Evolutionary conservation across 2,329 filamentous ascomycete genomes (phyloP).

Genomic region (Ophiosphaerella herpotricha): DNA sequence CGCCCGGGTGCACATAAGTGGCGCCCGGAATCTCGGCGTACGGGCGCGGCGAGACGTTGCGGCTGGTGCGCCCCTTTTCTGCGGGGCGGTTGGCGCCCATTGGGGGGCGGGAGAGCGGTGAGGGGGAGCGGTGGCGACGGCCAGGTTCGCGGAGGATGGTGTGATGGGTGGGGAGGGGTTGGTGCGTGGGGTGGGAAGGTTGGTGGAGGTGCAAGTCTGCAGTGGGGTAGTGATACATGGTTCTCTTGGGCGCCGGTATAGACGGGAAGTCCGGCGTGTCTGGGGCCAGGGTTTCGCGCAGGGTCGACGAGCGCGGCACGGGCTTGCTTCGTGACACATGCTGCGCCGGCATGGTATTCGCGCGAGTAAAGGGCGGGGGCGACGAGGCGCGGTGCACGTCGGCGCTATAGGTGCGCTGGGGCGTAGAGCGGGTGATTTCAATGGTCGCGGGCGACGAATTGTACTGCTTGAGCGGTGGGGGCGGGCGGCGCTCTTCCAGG

Average conservation of each 20-base stretch:
- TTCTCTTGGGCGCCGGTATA: conserved; percentile 27
- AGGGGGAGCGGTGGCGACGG: conserved; percentile 32
- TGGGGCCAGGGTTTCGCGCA: conserved; percentile 37
- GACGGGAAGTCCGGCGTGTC: conserved; percentile 32
- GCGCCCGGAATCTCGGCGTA: conserved; percentile 21
- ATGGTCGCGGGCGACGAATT: conserved; percentile 43
- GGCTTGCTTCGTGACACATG: conserved; percentile 36
- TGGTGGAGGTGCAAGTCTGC: conserved; percentile 27
- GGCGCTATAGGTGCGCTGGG: conserved; percentile 38
- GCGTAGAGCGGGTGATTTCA: conserved; percentile 28
- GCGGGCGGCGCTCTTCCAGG: conserved; percentile 26
- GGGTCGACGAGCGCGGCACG: conserved; percentile 29
- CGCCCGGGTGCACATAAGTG: conserved; percentile 12
- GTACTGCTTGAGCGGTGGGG: conserved; percentile 47
- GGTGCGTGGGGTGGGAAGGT: conserved; percentile 26
- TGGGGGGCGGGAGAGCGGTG: conserved; percentile 38
- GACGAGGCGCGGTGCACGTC: conserved; percentile 33
- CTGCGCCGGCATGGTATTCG: conserved; percentile 50
- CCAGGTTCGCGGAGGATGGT: conserved; percentile 41
- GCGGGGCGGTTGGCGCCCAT: conserved; percentile 38
- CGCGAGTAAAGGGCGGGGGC: conserved; percentile 47
- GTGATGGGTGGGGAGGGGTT: conserved; percentile 15
- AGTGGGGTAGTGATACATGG: conserved; percentile 36
- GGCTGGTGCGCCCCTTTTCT: conserved; percentile 30
- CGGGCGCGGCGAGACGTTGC: conserved; percentile 28